Conservation (phyloP, 768 basidiomycete genomes). For the Hericium erinaceus region DNA sequence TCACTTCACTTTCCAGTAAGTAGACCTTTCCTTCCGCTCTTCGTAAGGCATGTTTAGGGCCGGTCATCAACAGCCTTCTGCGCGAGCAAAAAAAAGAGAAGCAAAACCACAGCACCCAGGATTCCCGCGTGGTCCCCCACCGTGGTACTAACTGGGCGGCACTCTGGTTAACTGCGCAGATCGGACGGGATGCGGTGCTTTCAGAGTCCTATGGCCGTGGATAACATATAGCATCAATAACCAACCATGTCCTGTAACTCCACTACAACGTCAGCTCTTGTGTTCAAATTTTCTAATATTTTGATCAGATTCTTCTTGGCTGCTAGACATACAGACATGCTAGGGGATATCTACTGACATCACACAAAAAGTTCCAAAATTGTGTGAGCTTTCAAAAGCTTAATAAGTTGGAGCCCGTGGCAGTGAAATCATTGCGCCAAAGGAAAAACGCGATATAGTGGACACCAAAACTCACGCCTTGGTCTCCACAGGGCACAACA, state of each 20-base stretch:
- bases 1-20: too few relatives aligned
- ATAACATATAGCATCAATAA: slow-evolving; percentile 9
- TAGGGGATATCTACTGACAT: not conserved
- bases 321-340: too few relatives aligned
- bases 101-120: too few relatives aligned
- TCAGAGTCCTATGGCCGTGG: slow-evolving; percentile 28
- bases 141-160: slow-evolving; percentile 56
- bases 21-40: too few relatives aligned
- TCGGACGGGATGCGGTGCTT: slow-evolving; percentile 51
- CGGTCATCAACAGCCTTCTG: not conserved
- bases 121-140: slow-evolving; percentile 57
- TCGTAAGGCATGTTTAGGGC: slow-evolving; percentile 4
- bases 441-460: slow-evolving; percentile 22
- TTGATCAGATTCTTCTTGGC: too few relatives aligned
- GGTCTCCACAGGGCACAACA: slow-evolving; percentile 16
- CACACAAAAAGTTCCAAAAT: not conserved
- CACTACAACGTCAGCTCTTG: slow-evolving; percentile 5
- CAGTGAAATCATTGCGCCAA: slow-evolving; percentile 1
- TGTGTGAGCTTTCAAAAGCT: not conserved
- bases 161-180: slow-evolving; percentile 58
- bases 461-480: slow-evolving; percentile 22
- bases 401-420: not conserved
- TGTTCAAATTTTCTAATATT: too few relatives aligned
- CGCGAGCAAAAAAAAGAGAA: slow-evolving; percentile 33
- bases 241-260: slow-evolving; percentile 1